Percentiles rank a stretch among this genome's conserved stretches.
phyloP scores from a whole-genome alignment of 192 early-diverging fungal genomes.

The Nowakowskiella sp. region DNA sequence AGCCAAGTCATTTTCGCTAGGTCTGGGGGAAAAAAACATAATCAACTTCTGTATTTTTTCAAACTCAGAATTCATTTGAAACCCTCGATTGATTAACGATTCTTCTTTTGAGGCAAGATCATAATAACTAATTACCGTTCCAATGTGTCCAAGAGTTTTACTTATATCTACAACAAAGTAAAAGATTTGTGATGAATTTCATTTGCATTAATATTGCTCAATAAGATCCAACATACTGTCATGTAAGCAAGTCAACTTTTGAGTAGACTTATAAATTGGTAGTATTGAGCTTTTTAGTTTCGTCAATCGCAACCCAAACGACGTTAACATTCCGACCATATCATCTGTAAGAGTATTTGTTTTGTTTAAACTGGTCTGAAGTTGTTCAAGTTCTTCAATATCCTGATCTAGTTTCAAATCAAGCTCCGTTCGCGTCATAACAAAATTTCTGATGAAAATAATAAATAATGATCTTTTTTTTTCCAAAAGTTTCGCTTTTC shows the following conservation, averaged over 20 bases:
- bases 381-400: slow-evolving; percentile 35
- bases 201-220: background rate
- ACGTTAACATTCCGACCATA: slow-evolving; percentile 61
- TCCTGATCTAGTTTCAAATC: slow-evolving; percentile 30
- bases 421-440: slow-evolving; percentile 7
- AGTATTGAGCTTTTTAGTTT: slow-evolving; percentile 67
- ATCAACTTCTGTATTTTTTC: background rate
- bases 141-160: slow-evolving; percentile 47
- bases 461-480: too few species aligned
- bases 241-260: slow-evolving; percentile 59
- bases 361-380: slow-evolving; percentile 43
- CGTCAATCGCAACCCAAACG: slow-evolving; percentile 66
- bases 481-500: too few species aligned
- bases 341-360: slow-evolving; percentile 38
- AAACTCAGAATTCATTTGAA: slow-evolving; percentile 4
- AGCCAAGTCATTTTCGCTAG: slow-evolving; percentile 42
- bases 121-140: slow-evolving; percentile 56
- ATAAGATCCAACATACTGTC: slow-evolving; percentile 48
- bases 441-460: too few species aligned
- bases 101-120: slow-evolving; percentile 64
- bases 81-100: slow-evolving; percentile 58
- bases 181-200: background rate
- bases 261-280: slow-evolving; percentile 71
- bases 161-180: slow-evolving; percentile 67
- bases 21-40: slow-evolving; percentile 23